Percentiles rank a stretch among this genome's conserved stretches.
Conservation (phyloP, 208 protist genomes). For the Acanthamoeba sp. region DNA sequence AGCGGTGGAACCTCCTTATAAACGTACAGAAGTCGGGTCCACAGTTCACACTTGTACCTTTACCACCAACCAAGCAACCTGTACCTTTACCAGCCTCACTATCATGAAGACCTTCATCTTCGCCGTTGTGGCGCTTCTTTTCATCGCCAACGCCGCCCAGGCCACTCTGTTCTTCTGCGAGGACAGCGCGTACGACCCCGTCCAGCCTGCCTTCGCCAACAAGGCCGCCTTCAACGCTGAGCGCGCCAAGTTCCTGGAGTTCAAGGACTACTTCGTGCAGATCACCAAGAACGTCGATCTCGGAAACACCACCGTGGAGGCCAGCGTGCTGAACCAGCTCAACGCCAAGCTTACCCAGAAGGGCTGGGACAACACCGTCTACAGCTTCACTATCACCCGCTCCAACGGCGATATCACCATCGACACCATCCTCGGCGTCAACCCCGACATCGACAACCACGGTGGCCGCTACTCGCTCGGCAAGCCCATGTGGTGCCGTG, state of each 20-base stretch:
- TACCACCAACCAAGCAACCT: no score
- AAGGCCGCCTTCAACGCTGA: background rate
- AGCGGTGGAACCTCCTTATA: no score
- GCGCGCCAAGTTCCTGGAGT: background rate
- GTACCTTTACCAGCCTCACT: background rate
- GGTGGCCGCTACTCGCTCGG: constrained; percentile 4
- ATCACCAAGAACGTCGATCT: background rate
- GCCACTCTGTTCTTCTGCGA: background rate
- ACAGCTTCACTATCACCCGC: background rate
- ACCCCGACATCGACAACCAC: background rate
- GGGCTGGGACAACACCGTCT: background rate
- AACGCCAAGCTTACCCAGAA: background rate
- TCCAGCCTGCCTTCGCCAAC: background rate
- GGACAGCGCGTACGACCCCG: background rate
- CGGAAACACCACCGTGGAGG: background rate
- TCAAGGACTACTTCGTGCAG: constrained; percentile 1
- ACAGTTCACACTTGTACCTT: no score
- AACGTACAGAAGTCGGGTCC: no score
- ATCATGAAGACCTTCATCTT: background rate
- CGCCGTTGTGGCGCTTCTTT: background rate
- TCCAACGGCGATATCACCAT: constrained; percentile 34
- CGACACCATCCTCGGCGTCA: background rate
- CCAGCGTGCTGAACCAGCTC: background rate
- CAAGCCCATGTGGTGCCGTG: background rate
- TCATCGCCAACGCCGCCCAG: constrained; percentile 13